These are phyloP conservation scores for Russula compacta DNA, from an alignment of 768 basidiomycete genomes.

Conservation along the genomic window DNA sequence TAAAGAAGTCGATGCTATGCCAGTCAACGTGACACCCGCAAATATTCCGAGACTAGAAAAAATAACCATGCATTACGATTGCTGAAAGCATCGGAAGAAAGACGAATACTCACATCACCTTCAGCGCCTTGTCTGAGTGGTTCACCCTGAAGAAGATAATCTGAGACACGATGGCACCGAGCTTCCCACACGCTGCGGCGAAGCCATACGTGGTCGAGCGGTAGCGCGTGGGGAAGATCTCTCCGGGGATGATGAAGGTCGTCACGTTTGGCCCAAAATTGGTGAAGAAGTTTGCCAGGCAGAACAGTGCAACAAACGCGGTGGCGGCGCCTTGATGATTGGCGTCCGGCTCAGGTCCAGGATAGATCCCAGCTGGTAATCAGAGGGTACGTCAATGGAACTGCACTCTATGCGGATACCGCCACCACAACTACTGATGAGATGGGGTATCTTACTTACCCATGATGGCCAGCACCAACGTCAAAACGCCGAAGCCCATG, in stretches of 20 bases:
- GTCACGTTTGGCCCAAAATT: conserved; percentile 38
- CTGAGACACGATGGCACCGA: conserved; percentile 36
- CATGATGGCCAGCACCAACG: conserved; percentile 56
- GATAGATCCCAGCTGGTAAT: conserved; percentile 9
- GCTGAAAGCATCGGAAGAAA: background rate
- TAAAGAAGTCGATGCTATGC: conserved; percentile 34
- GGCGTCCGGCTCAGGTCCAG: background rate
- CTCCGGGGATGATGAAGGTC: conserved; percentile 37
- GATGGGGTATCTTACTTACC: conserved; percentile 40
- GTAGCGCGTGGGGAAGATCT: conserved; percentile 38
- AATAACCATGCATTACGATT: background rate
- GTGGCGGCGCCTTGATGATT: conserved; percentile 32
- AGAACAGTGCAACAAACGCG: conserved; percentile 33
- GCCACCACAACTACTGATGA: conserved; percentile 17
- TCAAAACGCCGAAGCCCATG: conserved; percentile 63
- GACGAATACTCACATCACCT: conserved; percentile 26
- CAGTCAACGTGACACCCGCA: conserved; percentile 36
- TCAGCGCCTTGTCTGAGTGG: conserved; percentile 20
- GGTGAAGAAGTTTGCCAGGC: conserved; percentile 34
- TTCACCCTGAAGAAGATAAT: conserved; percentile 28
- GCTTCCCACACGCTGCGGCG: conserved; percentile 35
- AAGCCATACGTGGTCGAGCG: conserved; percentile 37
- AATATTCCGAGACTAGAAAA: conserved; percentile 32
- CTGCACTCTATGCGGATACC: conserved; percentile 15
- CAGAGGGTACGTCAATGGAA: conserved; percentile 18